Conservation (phyloP, 2,329 filamentous ascomycete genomes). For the Diplodia scrobiculata region DNA sequence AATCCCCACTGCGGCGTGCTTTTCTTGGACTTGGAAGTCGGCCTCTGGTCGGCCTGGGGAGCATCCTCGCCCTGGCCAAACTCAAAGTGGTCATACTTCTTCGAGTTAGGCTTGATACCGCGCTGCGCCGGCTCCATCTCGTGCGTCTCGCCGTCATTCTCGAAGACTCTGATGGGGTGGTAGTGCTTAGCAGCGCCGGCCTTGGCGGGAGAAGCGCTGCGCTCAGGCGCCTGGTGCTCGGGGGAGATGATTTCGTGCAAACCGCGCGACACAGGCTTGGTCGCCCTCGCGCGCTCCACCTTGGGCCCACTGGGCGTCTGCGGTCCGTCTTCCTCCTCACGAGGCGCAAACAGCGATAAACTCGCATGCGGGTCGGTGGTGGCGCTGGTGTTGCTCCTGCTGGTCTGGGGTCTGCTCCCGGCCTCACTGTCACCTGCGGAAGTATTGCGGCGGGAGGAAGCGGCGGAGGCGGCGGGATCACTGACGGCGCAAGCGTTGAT, state of each 20-base stretch:
- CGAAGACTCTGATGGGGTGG: constrained; percentile 59
- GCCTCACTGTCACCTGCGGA: constrained; percentile 39
- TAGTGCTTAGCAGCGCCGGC: constrained; percentile 55
- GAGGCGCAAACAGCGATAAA: constrained; percentile 72
- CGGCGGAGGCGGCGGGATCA: constrained; percentile 50
- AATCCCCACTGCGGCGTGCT: constrained; percentile 82
- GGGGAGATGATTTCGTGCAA: constrained; percentile 69
- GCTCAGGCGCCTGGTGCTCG: constrained; percentile 45
- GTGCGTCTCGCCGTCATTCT: constrained; percentile 54
- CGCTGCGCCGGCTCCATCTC: constrained; percentile 45
- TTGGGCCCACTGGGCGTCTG: constrained; percentile 35
- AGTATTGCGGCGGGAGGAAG: constrained; percentile 42
- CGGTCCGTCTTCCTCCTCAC: constrained; percentile 58
- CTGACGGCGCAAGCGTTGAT: constrained; percentile 59
- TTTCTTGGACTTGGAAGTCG: constrained; percentile 49
- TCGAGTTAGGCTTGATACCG: constrained; percentile 67
- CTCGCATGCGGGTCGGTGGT: constrained; percentile 61
- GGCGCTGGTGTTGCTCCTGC: constrained; percentile 40
- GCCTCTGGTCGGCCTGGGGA: constrained; percentile 34
- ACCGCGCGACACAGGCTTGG: constrained; percentile 69
- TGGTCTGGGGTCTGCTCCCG: constrained; percentile 47
- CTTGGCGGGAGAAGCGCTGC: constrained; percentile 47
- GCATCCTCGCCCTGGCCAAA: constrained; percentile 66
- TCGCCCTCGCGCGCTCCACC: constrained; percentile 58
- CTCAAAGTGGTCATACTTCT: constrained; percentile 84